Base-by-base conservation (phyloP, 2,329 filamentous ascomycete genomes). In the Trichoderma simmonsii region DNA sequence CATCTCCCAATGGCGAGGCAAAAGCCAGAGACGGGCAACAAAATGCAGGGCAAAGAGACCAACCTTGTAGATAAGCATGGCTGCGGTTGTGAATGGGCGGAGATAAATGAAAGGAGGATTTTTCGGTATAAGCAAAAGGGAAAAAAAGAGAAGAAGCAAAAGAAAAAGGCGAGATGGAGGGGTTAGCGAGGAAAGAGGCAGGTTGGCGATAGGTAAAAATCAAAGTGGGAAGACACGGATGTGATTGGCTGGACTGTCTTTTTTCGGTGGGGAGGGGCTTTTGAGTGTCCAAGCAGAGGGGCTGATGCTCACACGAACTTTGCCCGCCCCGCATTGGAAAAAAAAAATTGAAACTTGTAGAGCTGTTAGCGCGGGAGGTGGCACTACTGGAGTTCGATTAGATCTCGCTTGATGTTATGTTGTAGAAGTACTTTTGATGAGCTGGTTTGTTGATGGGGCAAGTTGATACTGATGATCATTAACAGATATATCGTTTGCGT, bases 11-110 rank as follows among this genome's bases (percentile, higher is more conserved):
- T 74, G 70, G 72, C 67, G 68, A 57, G 68, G 15, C 59, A 67
- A 34, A 43, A 18, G 18, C 28, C 15, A n/a, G 28, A n/a, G n/a
- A 43, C 9, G 4, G 4, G 48, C 32, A 75, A 72, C 71, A 43
- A 43, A 66, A 62, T n/a, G 34, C 57, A 18, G 36, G 7, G 54
- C 34, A 21, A 32, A 6, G 7, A 2, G 6, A 78, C 85, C 73
- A 82, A 92, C 91, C 84, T 86, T 90, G 89, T 83, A 93, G 81
- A 93, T 92, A 82, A 92, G 87, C 91, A 93, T 93, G 79, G 84
- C 92, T 88, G 79, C 83, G 83, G 82, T 80, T 78, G 77, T 69
- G 73, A 70, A 73, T 66, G 66, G 57, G 70, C 74, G 68, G 54
- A 73, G 54, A 64, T 18, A 59, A 34, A 69, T 18, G 60, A 24